Base-by-base conservation (phyloP, 306 rosid genomes). In the Dalbergia cultrata region DNA sequence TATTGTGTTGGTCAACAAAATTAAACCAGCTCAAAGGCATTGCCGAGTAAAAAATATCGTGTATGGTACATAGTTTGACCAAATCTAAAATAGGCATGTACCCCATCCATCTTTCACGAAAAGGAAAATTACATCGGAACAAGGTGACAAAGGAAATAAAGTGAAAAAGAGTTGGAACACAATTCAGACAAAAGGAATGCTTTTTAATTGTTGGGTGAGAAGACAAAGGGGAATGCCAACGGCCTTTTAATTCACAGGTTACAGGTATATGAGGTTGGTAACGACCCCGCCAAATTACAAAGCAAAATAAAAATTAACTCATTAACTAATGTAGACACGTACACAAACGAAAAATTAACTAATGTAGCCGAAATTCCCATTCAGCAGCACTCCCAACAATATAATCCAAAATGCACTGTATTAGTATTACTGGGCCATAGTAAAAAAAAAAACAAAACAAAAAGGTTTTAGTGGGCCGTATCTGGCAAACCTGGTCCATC, bases 251-350 rank as follows among this genome's bases (percentile, higher is more conserved):
- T 33, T 18, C 0, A 6, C 31, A 26, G 31, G 31, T 26, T 26
- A 26, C 31, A 26, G 31, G 16, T 61, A 18, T 37, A 41, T 41
- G 1, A 11, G n/a, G 50, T 69, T 59, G 82, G 16, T 8, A 68
- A 59, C 67, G 67, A 17, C 82, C 82, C 70, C 70, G 82, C 76
- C 50, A 78, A 68, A 66, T 77, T 5, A 37, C 49, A 64, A 49
- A 35, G 21, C 49, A 16, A 26, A 26, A 26, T 26, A 26, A 2
- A 26, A 26, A 26, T 26, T 26, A 26, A 26, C 31, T 26, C 31
- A 26, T 26, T 26, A 26, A 26, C 3, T 26, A 26, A 26, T 26
- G 31, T 26, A 26, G 31, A 26, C 31, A 26, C 31, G 0, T 21
- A 21, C 22, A 26, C 31, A 26, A 26, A 26, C 3, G 31, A 26